Evolutionary conservation across 164 flowering plant species (phyloP), one percentile per base, ranked within the genome.

Genomic region (Kingdonia uniflora): DNA sequence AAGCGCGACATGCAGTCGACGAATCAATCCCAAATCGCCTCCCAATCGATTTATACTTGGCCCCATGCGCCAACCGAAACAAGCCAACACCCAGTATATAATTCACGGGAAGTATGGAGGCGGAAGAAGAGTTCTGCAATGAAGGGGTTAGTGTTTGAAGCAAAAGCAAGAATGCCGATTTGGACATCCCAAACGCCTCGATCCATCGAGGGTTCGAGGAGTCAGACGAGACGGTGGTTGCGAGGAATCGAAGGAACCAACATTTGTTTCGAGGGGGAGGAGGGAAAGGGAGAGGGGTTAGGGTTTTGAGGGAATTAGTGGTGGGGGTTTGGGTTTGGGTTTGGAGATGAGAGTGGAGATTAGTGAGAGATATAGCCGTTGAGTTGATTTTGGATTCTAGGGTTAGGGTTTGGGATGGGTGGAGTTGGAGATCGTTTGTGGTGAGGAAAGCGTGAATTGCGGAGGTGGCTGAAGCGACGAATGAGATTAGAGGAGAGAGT

Each of bases 51-150:
- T 70, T 67, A 58, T 69, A 88, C 13, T 75, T 52, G 0, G 76
- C 80, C 7, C 63, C 83, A 45, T 88, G 91, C 14, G 95, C 76
- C 5, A 88, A 68, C 26, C 88, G 77, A 61, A 61, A 80, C 11
- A 88, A 72, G 1, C 82, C 75, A 12, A 81, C 68, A n/a, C 72
- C 85, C 15, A 85, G 81, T 16, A 62, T 65, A 48, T 52, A 52
- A 33, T 72, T 56, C 12, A 84, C 73, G 0, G 73, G 65, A 35
- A 68, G 3, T 5, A 68, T 20, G 7, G 64, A 61, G 50, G 7
- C 56, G 44, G 56, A 69, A 51, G 7, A 54, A 45, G 56, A 68
- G 47, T 51, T 49, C 14, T 22, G 56, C 14, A 76, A 65, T 19
- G 67, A 64, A 15, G 80, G 80, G 10, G 67, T 16, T 43, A 83